Conservation (phyloP, 306 rosid genomes). For the Argentina anserina region DNA sequence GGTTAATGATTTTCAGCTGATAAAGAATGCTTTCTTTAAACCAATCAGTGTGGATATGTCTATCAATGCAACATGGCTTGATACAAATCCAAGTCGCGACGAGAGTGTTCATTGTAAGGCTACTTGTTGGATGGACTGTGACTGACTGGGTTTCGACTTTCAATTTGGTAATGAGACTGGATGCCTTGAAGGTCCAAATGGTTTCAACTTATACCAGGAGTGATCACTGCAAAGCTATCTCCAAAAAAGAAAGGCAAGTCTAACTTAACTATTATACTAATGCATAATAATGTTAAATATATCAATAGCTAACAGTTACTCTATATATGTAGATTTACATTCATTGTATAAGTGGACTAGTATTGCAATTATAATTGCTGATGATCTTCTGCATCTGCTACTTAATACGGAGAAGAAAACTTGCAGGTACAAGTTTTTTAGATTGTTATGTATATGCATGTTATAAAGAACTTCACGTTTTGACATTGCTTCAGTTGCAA, state of each 20-base stretch:
- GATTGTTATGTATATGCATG: not conserved
- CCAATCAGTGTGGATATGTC: not conserved
- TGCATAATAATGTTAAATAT: too few species aligned
- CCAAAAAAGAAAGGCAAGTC: too few species aligned
- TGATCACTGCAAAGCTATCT: too few species aligned
- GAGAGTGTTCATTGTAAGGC: not conserved
- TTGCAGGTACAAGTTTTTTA: constrained; percentile 4
- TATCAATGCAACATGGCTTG: not conserved
- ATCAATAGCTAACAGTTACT: not conserved
- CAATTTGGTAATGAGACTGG: not conserved
- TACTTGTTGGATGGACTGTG: constrained; percentile 21
- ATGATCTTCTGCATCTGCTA: not conserved
- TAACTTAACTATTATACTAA: too few species aligned
- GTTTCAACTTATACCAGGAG: not conserved
- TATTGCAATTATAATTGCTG: not conserved
- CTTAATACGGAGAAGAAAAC: constrained; percentile 1
- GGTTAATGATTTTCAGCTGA: not conserved
- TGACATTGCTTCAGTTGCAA: not conserved
- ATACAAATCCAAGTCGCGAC: not conserved
- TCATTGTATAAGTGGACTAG: not conserved
- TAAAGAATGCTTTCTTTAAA: not conserved
- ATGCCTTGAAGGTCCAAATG: not conserved
- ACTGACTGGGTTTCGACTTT: constrained; percentile 12
- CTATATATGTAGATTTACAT: not conserved
- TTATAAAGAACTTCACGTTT: not conserved